Evolutionary conservation across 106 monocot species (phyloP).

Genomic region (Dendrobium catenatum): DNA sequence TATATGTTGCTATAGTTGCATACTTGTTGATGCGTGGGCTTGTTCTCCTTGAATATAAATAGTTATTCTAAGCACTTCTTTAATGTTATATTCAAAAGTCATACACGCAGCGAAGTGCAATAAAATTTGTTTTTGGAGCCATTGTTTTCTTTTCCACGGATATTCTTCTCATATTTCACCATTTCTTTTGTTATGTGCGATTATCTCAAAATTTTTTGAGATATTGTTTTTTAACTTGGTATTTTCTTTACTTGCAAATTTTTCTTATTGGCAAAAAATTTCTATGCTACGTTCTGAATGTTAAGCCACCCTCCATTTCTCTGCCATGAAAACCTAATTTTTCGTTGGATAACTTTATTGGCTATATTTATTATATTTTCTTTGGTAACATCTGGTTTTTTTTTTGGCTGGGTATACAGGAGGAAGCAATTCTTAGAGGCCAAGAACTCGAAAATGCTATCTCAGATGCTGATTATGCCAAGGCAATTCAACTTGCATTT

Average conservation of each 20-base stretch:
- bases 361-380: neutral
- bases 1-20: neutral
- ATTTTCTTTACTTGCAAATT: neutral
- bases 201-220: neutral
- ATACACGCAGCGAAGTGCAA: neutral
- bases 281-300: neutral
- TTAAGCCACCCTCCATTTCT: neutral
- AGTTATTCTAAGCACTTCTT: neutral
- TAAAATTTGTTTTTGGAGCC: neutral
- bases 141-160: neutral
- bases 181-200: neutral
- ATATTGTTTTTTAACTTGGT: neutral
- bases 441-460: slow-evolving; percentile 92
- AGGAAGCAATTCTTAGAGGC: slow-evolving; percentile 63
- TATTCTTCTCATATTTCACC: neutral
- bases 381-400: slow-evolving; percentile 1
- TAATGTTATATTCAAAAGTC: neutral
- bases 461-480: slow-evolving; percentile 67
- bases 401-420: slow-evolving; percentile 25
- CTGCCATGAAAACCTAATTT: neutral
- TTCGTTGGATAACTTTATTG: neutral
- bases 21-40: too few relatives aligned
- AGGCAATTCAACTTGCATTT: slow-evolving; percentile 84
- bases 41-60: neutral
- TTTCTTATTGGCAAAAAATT: neutral